These are phyloP conservation scores for Penicillium sp. DNA, from an alignment of 2,329 filamentous ascomycete species.

Conservation along the genomic window DNA sequence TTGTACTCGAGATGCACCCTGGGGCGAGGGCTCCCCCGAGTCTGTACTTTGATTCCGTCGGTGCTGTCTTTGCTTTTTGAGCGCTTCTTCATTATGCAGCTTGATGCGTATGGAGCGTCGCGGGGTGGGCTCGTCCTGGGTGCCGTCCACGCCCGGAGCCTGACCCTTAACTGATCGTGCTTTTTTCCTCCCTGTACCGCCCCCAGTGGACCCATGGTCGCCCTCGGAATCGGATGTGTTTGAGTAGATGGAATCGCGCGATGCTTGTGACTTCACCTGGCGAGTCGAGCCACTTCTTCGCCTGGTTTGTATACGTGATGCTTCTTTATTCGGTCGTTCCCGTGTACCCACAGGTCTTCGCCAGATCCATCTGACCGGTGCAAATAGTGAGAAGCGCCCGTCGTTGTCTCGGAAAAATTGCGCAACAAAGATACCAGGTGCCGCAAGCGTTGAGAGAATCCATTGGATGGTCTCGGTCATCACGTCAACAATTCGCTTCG, in stretches of 20 bases:
- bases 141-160: constrained; percentile 18
- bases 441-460: constrained; percentile 69
- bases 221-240: constrained; percentile 53
- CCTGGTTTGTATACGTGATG: constrained; percentile 21
- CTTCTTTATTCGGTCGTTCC: constrained; percentile 18
- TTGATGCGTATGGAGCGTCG: constrained; percentile 87
- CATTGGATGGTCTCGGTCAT: constrained; percentile 72
- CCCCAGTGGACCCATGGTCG: constrained; percentile 28
- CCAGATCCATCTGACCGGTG: constrained; percentile 61
- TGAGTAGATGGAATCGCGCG: constrained; percentile 43
- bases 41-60: constrained; percentile 30
- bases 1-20: constrained; percentile 20
- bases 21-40: constrained; percentile 21
- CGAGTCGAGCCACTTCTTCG: constrained; percentile 27
- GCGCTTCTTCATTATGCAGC: constrained; percentile 70
- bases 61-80: constrained; percentile 59
- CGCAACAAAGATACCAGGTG: constrained; percentile 75
- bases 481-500: constrained; percentile 63
- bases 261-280: constrained; percentile 28
- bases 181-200: constrained; percentile 19
- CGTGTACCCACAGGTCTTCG: constrained; percentile 22
- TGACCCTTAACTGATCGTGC: constrained; percentile 24
- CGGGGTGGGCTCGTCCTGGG: constrained; percentile 59
- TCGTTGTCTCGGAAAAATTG: constrained; percentile 77
- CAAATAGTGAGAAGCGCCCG: constrained; percentile 70